Evolutionary conservation across 2,329 filamentous ascomycete species (phyloP).

Genomic region (Colletotrichum australisinense): DNA sequence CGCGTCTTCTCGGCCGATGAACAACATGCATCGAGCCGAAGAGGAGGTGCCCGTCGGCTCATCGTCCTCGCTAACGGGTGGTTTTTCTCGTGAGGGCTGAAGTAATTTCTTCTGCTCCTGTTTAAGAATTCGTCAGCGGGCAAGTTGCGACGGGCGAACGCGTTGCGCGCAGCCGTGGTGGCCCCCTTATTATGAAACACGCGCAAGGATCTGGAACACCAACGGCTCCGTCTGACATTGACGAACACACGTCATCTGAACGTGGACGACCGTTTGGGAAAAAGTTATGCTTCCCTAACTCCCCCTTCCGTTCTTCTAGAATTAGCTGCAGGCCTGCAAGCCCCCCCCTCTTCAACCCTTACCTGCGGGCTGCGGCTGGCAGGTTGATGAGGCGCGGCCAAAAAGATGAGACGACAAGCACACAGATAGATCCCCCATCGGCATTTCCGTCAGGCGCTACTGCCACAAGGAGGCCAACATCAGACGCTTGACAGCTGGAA

Average conservation of each 20-base stretch:
- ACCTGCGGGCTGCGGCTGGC: not conserved
- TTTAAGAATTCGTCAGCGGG: not conserved
- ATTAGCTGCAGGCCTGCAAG: not conserved
- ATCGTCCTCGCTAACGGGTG: not conserved
- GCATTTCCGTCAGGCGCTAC: not conserved
- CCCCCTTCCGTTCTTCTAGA: not conserved
- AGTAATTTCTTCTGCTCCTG: not conserved
- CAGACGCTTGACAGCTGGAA: not conserved
- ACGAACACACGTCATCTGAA: not conserved
- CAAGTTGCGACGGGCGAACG: not conserved
- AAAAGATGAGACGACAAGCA: not conserved
- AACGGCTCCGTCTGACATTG: not conserved
- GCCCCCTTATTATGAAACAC: conserved; percentile 1
- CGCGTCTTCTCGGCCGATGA: not conserved
- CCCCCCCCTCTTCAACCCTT: not conserved
- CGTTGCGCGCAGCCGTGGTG: not conserved
- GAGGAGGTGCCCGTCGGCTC: not conserved
- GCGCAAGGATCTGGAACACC: conserved; percentile 3
- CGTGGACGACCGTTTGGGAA: not conserved
- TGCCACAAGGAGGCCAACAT: not conserved
- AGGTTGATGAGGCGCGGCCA: not conserved
- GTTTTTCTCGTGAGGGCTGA: not conserved
- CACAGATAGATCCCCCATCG: not conserved
- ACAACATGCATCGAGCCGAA: not conserved
- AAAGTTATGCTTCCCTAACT: not conserved